These are phyloP conservation scores for Penicillium daleae DNA, from an alignment of 495 filamentous ascomycete genomes.

Conservation along the genomic window DNA sequence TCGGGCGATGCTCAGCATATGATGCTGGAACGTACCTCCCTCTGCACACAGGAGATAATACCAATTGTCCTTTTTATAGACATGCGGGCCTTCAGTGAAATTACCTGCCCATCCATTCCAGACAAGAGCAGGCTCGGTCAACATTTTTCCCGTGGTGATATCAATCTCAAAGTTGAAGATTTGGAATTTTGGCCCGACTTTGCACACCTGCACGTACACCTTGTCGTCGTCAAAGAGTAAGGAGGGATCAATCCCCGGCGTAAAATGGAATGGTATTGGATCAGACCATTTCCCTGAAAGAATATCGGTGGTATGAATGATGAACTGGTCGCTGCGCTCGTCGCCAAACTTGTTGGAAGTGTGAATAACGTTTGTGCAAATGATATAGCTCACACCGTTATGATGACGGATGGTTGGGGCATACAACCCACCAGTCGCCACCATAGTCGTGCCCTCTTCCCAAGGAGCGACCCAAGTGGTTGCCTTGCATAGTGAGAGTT, in stretches of 20 bases:
- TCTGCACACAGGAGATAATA: constrained; percentile 6
- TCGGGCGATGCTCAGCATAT: constrained; percentile 8
- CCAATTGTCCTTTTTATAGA: constrained; percentile 1
- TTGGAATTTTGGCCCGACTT: neutral
- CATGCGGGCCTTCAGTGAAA: constrained; percentile 59
- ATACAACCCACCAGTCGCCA: constrained; percentile 23
- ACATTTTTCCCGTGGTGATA: constrained; percentile 22
- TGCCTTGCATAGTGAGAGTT: constrained; percentile 17
- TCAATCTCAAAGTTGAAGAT: constrained; percentile 12
- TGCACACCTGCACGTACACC: constrained; percentile 1
- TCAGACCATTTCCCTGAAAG: constrained; percentile 27
- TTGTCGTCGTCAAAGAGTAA: constrained; percentile 4
- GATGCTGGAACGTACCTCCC: constrained; percentile 1
- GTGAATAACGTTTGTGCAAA: constrained; percentile 35
- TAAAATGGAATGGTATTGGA: neutral
- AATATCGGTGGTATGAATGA: constrained; percentile 31
- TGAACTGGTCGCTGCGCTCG: constrained; percentile 32
- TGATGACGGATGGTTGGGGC: constrained; percentile 34
- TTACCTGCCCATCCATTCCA: constrained; percentile 54
- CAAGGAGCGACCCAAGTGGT: constrained; percentile 12
- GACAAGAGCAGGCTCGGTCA: constrained; percentile 33
- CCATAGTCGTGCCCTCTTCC: constrained; percentile 18
- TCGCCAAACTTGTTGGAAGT: constrained; percentile 21
- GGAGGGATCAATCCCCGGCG: constrained; percentile 1
- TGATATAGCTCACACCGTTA: constrained; percentile 43